phyloP scores from a whole-genome alignment of 805 yeast genomes.

The Ogataea saltuana region DNA sequence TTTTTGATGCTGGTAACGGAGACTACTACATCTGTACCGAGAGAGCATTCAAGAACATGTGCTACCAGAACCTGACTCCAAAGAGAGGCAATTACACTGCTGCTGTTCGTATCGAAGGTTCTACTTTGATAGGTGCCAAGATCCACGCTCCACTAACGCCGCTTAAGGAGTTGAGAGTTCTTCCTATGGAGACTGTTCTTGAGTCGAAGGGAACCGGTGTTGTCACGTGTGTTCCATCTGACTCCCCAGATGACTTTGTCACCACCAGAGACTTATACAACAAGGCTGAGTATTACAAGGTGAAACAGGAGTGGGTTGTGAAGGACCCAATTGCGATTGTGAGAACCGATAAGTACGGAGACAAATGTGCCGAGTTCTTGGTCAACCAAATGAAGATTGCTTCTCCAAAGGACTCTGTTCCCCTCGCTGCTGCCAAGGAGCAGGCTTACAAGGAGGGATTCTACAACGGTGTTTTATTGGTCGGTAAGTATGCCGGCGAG shows the following conservation, averaged over 20 bases:
- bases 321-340: constrained; percentile 74
- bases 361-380: constrained; percentile 78
- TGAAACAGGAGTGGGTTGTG: constrained; percentile 83
- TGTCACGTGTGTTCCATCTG: constrained; percentile 98
- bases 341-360: constrained; percentile 83
- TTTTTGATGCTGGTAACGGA: constrained; percentile 79
- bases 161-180: constrained; percentile 68
- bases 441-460: constrained; percentile 94
- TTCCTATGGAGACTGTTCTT: constrained; percentile 97
- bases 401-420: constrained; percentile 88
- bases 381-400: constrained; percentile 87
- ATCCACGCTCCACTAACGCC: constrained; percentile 82
- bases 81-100: constrained; percentile 75
- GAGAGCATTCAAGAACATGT: constrained; percentile 97
- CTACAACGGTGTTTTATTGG: constrained; percentile 80
- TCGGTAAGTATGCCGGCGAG: constrained; percentile 84
- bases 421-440: constrained; percentile 91
- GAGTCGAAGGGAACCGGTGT: constrained; percentile 98
- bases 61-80: constrained; percentile 91
- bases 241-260: constrained; percentile 95
- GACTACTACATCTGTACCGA: constrained; percentile 84
- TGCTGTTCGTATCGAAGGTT: constrained; percentile 62
- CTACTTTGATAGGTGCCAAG: constrained; percentile 77
- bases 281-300: constrained; percentile 88
- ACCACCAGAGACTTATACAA: constrained; percentile 80